Conservation (phyloP, 2,329 filamentous ascomycete species). For the Epichloe elymi region DNA sequence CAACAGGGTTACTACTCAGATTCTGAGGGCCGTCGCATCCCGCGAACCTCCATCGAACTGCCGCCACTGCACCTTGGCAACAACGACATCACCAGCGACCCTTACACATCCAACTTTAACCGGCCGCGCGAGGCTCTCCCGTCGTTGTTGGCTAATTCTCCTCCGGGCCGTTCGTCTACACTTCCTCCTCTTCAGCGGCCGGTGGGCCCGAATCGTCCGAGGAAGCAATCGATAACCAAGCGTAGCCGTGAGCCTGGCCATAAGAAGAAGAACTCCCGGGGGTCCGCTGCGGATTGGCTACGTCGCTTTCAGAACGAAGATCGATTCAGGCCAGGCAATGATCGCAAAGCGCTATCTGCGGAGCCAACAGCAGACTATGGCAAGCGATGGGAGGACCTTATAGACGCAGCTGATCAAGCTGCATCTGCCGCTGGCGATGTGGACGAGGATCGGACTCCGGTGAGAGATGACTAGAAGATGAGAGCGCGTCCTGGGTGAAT, state of each 20-base stretch:
- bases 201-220: constrained; percentile 56
- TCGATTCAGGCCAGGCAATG: constrained; percentile 51
- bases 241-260: constrained; percentile 64
- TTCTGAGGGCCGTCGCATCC: constrained; percentile 49
- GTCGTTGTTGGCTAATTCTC: constrained; percentile 69
- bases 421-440: constrained; percentile 85
- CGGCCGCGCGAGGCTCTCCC: constrained; percentile 61
- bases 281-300: constrained; percentile 55
- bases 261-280: constrained; percentile 60
- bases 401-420: constrained; percentile 62
- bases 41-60: constrained; percentile 57
- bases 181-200: constrained; percentile 70
- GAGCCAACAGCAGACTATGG: constrained; percentile 73
- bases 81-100: constrained; percentile 58
- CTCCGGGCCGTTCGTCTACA: constrained; percentile 76
- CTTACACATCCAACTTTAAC: constrained; percentile 44
- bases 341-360: constrained; percentile 73
- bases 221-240: constrained; percentile 79
- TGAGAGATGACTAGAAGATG: constrained; percentile 34
- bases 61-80: constrained; percentile 50
- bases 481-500: background rate
- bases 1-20: constrained; percentile 56
- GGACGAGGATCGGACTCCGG: constrained; percentile 81
- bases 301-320: constrained; percentile 46
- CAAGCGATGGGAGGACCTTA: constrained; percentile 91